Evolutionary conservation across 352 stramenopile species (phyloP), one percentile per base, ranked within the genome.

Genomic region (Aphanomyces stellatus): DNA sequence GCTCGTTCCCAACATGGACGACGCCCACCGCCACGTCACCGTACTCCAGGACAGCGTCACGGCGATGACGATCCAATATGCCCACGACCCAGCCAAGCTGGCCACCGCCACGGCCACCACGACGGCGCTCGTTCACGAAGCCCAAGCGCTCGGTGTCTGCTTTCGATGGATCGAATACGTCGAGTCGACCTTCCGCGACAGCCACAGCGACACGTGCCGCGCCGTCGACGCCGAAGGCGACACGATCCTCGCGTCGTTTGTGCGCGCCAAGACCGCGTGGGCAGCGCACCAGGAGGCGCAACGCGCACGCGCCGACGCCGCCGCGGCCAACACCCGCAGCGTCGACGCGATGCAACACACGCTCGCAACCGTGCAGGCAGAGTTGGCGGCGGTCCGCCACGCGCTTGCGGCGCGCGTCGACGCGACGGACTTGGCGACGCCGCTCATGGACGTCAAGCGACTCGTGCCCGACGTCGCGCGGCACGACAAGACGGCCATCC

Each of bases 151-250:
- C 8, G 3, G 6, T 5, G 22, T 37, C 10, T 19, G 2, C 2
- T 19, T 43, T 10, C 22, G 25, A 34, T 64, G 55, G 55, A 49
- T 51, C 15, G 24, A 64, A 22, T 51, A 51, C 25, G 33, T 51
- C 3, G 55, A 64, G 33, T 35, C 33, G 22, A 46, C 55, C 13
- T 64, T 51, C 34, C 55, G 55, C 33, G 55, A 64, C 22, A 64
- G 55, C 40, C 1, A 51, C 19, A 64, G 55, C n/a, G 55, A 49
- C 22, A 33, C 33, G 10, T 43, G 35, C 22, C 35, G 35, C 17
- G 35, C 33, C 2, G 15, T 64, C 10, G 55, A 64, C 25, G 25
- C 33, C 6, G 55, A 51, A 37, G 55, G 55, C 55, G 10, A 25
- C 55, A 11, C 6, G 6, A n/a, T 64, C 2, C 2, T 64, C 25